phyloP scores from a whole-genome alignment of 352 stramenopile species.

The Pythium volutum region DNA sequence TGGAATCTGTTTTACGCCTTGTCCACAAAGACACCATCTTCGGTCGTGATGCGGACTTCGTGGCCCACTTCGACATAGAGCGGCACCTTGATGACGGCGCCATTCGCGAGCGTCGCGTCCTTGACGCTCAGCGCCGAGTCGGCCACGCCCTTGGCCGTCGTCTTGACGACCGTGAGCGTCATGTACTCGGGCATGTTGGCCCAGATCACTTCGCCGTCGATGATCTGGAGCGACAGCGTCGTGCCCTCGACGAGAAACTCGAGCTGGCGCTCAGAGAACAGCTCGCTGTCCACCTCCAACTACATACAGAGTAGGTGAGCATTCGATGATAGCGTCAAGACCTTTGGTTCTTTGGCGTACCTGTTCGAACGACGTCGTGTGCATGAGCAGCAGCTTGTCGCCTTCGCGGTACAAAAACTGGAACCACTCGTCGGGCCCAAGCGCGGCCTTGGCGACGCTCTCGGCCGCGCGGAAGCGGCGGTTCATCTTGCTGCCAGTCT shows the following conservation, averaged over 20 bases:
- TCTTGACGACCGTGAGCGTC: slow-evolving; percentile 75
- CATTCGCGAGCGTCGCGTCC: slow-evolving; percentile 78
- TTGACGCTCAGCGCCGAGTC: slow-evolving; percentile 79
- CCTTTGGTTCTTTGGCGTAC: slow-evolving; percentile 34
- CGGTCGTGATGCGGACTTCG: slow-evolving; percentile 65
- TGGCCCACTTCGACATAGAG: slow-evolving; percentile 82
- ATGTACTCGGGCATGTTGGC: slow-evolving; percentile 85
- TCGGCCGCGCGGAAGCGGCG: slow-evolving; percentile 79
- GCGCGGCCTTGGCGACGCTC: slow-evolving; percentile 71
- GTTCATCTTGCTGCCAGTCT: slow-evolving; percentile 83
- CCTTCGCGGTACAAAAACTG: slow-evolving; percentile 84
- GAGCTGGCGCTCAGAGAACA: slow-evolving; percentile 73
- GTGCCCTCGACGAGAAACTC: slow-evolving; percentile 79
- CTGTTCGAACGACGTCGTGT: slow-evolving; percentile 80
- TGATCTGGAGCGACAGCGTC: slow-evolving; percentile 79
- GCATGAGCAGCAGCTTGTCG: slow-evolving; percentile 80
- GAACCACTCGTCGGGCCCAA: slow-evolving; percentile 69
- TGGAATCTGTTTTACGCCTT: slow-evolving; percentile 39
- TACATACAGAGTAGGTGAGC: slow-evolving; percentile 16
- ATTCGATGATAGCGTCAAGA: too few relatives aligned
- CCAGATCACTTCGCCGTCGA: slow-evolving; percentile 82
- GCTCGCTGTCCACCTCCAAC: slow-evolving; percentile 66
- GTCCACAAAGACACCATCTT: slow-evolving; percentile 76
- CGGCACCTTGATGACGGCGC: slow-evolving; percentile 75
- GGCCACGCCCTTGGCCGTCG: slow-evolving; percentile 70